Evolutionary conservation across 495 filamentous ascomycete species (phyloP).

Genomic region (Aspergillus incahuasiensis): DNA sequence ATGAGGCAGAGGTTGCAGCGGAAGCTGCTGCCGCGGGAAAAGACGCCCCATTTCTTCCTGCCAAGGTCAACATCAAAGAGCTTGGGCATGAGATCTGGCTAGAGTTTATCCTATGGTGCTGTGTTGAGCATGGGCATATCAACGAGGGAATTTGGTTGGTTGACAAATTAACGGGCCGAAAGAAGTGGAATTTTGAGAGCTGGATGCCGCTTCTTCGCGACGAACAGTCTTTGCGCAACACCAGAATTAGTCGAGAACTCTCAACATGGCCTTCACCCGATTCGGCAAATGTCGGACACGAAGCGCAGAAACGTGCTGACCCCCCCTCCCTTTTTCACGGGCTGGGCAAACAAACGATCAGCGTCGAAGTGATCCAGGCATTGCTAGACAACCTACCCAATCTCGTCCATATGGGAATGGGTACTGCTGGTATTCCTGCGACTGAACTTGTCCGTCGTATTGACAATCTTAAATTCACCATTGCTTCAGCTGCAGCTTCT

Average conservation of each 20-base stretch:
- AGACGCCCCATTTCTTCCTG: slow-evolving; percentile 47
- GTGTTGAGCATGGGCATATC: slow-evolving; percentile 57
- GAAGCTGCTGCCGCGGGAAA: slow-evolving; percentile 44
- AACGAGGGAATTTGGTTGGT: slow-evolving; percentile 50
- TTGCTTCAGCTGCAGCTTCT: slow-evolving; percentile 16
- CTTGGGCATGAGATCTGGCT: slow-evolving; percentile 60
- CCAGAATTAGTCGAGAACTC: slow-evolving; percentile 31
- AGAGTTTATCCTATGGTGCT: slow-evolving; percentile 63
- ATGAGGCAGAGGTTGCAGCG: slow-evolving; percentile 40
- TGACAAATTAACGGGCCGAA: slow-evolving; percentile 31
- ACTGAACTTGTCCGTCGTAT: slow-evolving; percentile 20
- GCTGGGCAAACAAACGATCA: slow-evolving; percentile 48
- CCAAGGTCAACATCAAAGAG: slow-evolving; percentile 47
- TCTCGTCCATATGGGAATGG: slow-evolving; percentile 28
- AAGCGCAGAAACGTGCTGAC: slow-evolving; percentile 18
- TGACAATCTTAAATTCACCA: slow-evolving; percentile 23
- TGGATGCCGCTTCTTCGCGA: slow-evolving; percentile 33
- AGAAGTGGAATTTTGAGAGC: slow-evolving; percentile 37
- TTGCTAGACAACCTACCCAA: slow-evolving; percentile 50
- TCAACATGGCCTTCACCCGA: slow-evolving; percentile 31
- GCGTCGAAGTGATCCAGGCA: slow-evolving; percentile 52
- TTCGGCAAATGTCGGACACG: slow-evolving; percentile 9
- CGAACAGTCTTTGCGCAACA: slow-evolving; percentile 26
- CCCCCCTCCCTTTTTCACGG: slow-evolving; percentile 33
- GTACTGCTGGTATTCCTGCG: slow-evolving; percentile 22